Conservation (phyloP, 2,329 filamentous ascomycete species). For the Penicillium sp. region DNA sequence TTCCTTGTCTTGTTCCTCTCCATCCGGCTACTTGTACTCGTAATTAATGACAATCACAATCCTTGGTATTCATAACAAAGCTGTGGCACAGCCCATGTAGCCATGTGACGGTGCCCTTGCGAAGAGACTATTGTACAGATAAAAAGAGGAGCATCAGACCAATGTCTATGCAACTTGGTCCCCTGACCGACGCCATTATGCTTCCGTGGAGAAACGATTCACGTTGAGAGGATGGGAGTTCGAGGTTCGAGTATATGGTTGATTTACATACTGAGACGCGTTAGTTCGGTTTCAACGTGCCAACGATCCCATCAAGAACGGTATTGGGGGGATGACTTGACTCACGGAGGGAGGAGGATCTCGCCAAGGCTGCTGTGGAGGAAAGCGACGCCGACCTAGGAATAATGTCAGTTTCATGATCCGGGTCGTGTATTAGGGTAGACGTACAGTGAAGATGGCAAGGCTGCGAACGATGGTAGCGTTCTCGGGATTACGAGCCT, state of each 20-base stretch:
- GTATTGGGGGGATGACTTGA: slow-evolving; percentile 12
- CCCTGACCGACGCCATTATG: slow-evolving; percentile 21
- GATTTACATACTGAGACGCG: slow-evolving; percentile 14
- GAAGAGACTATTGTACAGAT: slow-evolving; percentile 27
- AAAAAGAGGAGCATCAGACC: slow-evolving; percentile 15
- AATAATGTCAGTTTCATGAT: not conserved
- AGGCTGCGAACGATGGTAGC: slow-evolving; percentile 67
- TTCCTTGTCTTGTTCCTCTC: not conserved
- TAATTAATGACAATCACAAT: slow-evolving; percentile 7
- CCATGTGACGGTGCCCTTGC: slow-evolving; percentile 5
- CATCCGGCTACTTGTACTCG: not conserved
- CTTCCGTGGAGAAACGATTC: slow-evolving; percentile 12
- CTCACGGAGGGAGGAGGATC: slow-evolving; percentile 63
- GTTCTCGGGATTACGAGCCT: slow-evolving; percentile 67
- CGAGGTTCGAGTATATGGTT: not conserved
- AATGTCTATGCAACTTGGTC: slow-evolving; percentile 13
- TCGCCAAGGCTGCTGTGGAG: slow-evolving; percentile 69
- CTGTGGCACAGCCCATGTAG: slow-evolving; percentile 4
- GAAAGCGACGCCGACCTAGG: slow-evolving; percentile 64
- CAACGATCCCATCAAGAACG: not conserved
- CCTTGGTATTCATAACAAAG: slow-evolving; percentile 25
- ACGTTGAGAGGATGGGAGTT: not conserved
- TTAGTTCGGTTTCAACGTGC: slow-evolving; percentile 5
- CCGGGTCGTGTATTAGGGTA: not conserved
- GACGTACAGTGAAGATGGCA: slow-evolving; percentile 66